Evolutionary conservation across 2,329 filamentous ascomycete genomes (phyloP), one percentile per base, ranked within the genome.

Genomic region (Neofusicoccum ribis): DNA sequence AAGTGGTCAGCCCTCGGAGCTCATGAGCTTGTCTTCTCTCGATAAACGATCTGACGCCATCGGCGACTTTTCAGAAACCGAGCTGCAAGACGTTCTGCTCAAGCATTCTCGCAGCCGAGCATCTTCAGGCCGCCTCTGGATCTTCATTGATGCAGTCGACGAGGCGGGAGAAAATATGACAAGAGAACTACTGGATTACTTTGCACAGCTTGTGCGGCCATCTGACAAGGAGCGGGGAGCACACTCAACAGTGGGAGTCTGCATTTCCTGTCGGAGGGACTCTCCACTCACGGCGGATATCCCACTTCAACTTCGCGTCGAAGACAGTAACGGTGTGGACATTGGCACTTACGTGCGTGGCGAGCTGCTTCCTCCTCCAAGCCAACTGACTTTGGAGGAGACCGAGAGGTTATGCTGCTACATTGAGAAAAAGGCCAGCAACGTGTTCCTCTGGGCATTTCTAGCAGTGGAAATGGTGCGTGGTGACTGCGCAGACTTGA

Each of bases 11-110:
- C 23, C 46, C 3, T 49, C 46, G 12, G 46, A 49, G 46, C 46
- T 49, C 23, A 31, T 7, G 27, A 5, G 27, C 27, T 31, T 31
- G 27, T 31, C 27, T 31, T 31, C 6, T 31, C 27, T 31, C 27
- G 27, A 31, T 3, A 31, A 31, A 31, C 27, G 27, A 31, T 31
- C 27, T 7, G 27, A 31, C 7, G 27, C 27, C 4, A 31, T 31
- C 27, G 27, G 52, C 36, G 52, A 56, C 14, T 20, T 56, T 12
- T 56, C 52, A 12, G 52, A 56, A 12, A 56, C 20, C 36, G 52
- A 56, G 52, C 52, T 56, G 52, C 52, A 56, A 20, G 52, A 56
- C 11, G n/a, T 56, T 15, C 14, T 56, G 37, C 52, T 56, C 52
- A 56, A 31, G 52, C 52, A 56, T 15, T 36, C 36, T 11, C 12